Base-by-base conservation (phyloP, 2,329 filamentous ascomycete species). In the Cryphonectria nitschkei region DNA sequence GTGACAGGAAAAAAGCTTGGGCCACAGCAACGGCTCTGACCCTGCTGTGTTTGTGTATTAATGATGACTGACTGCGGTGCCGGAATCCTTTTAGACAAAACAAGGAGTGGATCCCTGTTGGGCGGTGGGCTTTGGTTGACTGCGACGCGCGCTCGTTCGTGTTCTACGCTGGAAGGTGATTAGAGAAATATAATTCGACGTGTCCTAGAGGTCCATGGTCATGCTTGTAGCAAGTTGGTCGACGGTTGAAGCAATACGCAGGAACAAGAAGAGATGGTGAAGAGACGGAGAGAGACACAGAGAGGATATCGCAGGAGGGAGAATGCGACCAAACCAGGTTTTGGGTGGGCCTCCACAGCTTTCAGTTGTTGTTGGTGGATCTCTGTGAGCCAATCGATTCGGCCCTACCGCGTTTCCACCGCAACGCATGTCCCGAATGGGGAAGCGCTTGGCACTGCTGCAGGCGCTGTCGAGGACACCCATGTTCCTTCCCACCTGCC, bases 171-270 rank as follows among this genome's bases (percentile, higher is more conserved):
- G 66, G 34, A 22, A 61, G 22, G 56, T 69, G 67, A 66, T 54
- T 43, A 62, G 67, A 26, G 41, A 67, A 73, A 64, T n/a, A 71
- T 69, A 71, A 32, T 68, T 67, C 34, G 69, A 71, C 66, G 71
- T 68, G 69, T 71, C 58, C 68, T 66, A 73, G 63, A 73, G 62
- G 56, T 37, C 69, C 69, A 73, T 68, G 71, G 65, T 71, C 68
- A 56, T 65, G 67, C 29, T 70, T 16, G 58, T 64, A 69, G 69
- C 67, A 68, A 67, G 37, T n/a, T 65, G 39, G 67, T 63, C 67
- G 56, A n/a, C 34, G 61, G 39, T 43, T 7, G 50, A 60, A 69
- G 52, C 43, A 60, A 63, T 61, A 46, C 56, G 68, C 19, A 65
- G 54, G 56, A 52, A 52, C 34, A 54, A 29, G 41, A 65, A 65